These are phyloP conservation scores for Trichoderma oligosporum DNA, from an alignment of 2,329 filamentous ascomycete species.

Conservation along the genomic window DNA sequence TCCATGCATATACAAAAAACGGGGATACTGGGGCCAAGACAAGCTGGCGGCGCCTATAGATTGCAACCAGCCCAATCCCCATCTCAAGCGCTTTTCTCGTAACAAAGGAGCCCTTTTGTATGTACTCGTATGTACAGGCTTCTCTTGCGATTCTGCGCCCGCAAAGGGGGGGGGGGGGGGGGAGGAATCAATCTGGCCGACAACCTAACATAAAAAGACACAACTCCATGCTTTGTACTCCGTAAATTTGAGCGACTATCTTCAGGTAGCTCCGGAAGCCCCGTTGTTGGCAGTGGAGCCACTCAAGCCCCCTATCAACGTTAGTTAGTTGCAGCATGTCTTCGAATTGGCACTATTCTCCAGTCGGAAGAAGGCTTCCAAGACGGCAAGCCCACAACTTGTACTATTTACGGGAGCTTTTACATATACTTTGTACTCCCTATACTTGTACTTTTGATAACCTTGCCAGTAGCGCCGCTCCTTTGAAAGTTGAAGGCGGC, in stretches of 20 bases:
- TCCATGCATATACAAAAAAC: slow-evolving; percentile 4
- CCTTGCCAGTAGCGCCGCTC: neutral
- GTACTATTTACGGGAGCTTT: neutral
- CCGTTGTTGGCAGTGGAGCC: slow-evolving; percentile 4
- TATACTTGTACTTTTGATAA: too few species aligned
- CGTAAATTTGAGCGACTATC: slow-evolving; percentile 11
- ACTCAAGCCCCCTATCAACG: slow-evolving; percentile 4
- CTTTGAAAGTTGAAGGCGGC: neutral
- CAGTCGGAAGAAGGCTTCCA: too few species aligned
- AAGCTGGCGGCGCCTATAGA: neutral
- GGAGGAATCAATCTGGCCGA: too few species aligned
- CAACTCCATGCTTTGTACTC: too few species aligned
- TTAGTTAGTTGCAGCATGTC: neutral
- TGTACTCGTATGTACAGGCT: neutral
- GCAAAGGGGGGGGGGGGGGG: neutral
- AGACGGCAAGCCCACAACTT: too few species aligned
- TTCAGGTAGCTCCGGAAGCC: slow-evolving; percentile 16
- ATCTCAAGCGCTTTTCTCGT: neutral
- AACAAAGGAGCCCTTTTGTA: neutral
- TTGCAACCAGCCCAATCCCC: neutral
- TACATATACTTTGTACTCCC: too few species aligned
- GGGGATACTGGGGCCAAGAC: neutral
- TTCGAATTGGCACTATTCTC: too few species aligned
- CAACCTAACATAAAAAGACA: neutral
- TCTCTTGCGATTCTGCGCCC: slow-evolving; percentile 10